These are phyloP conservation scores for Candolleomyces eurysporus DNA, from an alignment of 768 basidiomycete genomes.

Conservation along the genomic window DNA sequence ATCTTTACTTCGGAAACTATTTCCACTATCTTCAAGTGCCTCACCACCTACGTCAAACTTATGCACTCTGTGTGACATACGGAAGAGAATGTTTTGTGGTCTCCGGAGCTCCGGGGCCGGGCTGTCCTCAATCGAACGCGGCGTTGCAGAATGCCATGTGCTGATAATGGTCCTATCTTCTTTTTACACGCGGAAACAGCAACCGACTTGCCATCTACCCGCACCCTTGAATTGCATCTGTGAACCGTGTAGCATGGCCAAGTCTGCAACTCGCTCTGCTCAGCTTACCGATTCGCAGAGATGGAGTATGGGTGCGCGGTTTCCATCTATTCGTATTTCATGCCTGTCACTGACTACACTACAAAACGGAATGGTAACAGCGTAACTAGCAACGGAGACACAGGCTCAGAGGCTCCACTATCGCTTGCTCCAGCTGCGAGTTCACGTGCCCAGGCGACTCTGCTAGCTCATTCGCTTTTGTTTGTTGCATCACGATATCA, in stretches of 20 bases:
- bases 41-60: constrained; percentile 26
- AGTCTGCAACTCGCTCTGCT: constrained; percentile 22
- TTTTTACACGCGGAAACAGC: constrained; percentile 25
- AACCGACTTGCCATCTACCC: constrained; percentile 25
- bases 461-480: too few species aligned
- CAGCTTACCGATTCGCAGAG: constrained; percentile 23
- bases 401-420: constrained; percentile 15
- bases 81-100: constrained; percentile 32
- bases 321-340: too few species aligned
- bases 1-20: constrained; percentile 6
- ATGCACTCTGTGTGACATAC: constrained; percentile 28
- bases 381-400: constrained; percentile 23
- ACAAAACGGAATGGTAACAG: constrained; percentile 16
- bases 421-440: constrained; percentile 14
- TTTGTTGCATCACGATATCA: too few species aligned
- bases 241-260: constrained; percentile 28
- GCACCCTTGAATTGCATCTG: neutral
- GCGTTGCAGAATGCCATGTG: constrained; percentile 31
- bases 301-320: constrained; percentile 20
- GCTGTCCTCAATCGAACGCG: constrained; percentile 16
- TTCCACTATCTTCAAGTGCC: constrained; percentile 27
- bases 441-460: constrained; percentile 17
- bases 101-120: constrained; percentile 20
- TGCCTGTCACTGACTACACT: neutral
- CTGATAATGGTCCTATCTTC: constrained; percentile 22